Base-by-base conservation (phyloP, 345 rosid species). In the Turritis glabra region DNA sequence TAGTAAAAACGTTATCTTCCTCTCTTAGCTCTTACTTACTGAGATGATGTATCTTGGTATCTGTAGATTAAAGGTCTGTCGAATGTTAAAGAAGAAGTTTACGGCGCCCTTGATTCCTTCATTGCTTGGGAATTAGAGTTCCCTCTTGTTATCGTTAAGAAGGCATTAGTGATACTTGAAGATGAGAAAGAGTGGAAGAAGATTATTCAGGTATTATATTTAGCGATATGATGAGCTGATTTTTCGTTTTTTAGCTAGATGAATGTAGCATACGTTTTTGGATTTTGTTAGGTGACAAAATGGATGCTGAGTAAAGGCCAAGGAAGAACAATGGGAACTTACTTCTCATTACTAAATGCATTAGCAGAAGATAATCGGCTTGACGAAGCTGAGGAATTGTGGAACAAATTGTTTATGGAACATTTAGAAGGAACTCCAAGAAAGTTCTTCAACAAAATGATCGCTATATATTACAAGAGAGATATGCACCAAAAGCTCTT, bases 301-400 rank as follows among this genome's bases (percentile, higher is more conserved):
- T 94, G 98, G 97, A 94, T 94, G 98, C 74, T 91, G 80, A 94
- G 95, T 85, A 90, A 94, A 87, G 98, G 97, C 13, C 97, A 94
- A 82, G 97, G 98, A 64, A 84, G 86, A 81, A 94, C 91, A 1
- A 87, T 88, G 96, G 97, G 95, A 22, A 91, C 95, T 55, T 90
- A 94, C 79, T 87, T 86, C 81, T 82, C 83, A 12, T 82, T 94
- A 71, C 68, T 94, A 58, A 90, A 82, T 84, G 98, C 98, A 59
- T 77, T 91, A 44, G 88, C 89, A 0, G 92, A 90, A 84, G 97
- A 94, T 72, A 89, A 82, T 62, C 83, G 99, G 68, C 86, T 94
- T 60, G 96, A 87, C 14, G 99, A 94, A 79, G 97, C 95, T 25
- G 92, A 91, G 69, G 96, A 90, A 82, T 82, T 94, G 60, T 94